Evolutionary conservation across 345 rosid species (phyloP).

Genomic region (Chamaenerion angustifolium): DNA sequence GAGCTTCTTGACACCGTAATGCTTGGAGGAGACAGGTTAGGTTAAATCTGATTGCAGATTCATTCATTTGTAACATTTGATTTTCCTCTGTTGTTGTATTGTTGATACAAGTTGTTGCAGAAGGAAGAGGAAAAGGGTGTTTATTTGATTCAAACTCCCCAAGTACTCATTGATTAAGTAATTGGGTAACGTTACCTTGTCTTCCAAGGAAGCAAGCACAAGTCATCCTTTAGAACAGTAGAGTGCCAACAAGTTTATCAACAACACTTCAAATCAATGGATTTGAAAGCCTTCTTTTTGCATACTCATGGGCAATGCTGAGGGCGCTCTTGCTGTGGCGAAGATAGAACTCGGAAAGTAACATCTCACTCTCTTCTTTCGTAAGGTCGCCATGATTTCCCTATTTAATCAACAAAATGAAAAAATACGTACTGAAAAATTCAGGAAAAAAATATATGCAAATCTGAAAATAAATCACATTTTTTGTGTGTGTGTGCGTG

Average conservation of each 20-base stretch:
- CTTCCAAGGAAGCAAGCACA: constrained; percentile 2
- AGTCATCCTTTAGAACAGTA: too few species aligned
- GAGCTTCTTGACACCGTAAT: constrained; percentile 96
- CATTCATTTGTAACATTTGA: not conserved
- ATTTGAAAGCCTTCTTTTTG: constrained; percentile 2
- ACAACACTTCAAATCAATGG: too few species aligned
- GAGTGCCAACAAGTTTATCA: too few species aligned
- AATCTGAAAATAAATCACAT: too few species aligned
- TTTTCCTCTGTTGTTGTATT: not conserved
- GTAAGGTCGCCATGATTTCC: constrained; percentile 1
- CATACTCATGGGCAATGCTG: constrained; percentile 3
- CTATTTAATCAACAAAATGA: constrained; percentile 58
- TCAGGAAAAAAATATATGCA: too few species aligned
- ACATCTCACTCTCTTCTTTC: not conserved
- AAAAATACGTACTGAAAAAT: too few species aligned
- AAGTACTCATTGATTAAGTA: constrained; percentile 71
- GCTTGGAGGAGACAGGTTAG: constrained; percentile 97
- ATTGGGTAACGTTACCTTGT: not conserved
- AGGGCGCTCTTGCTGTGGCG: constrained; percentile 1
- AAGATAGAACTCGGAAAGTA: not conserved
- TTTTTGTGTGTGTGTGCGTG: too few species aligned
- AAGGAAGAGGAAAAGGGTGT: constrained; percentile 99
- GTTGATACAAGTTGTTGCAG: constrained; percentile 24
- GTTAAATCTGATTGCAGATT: not conserved
- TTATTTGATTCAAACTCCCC: constrained; percentile 66